Percentiles rank a stretch among this genome's conserved stretches.
Conservation (phyloP, 106 monocot species). For the Agapanthus africanus region DNA sequence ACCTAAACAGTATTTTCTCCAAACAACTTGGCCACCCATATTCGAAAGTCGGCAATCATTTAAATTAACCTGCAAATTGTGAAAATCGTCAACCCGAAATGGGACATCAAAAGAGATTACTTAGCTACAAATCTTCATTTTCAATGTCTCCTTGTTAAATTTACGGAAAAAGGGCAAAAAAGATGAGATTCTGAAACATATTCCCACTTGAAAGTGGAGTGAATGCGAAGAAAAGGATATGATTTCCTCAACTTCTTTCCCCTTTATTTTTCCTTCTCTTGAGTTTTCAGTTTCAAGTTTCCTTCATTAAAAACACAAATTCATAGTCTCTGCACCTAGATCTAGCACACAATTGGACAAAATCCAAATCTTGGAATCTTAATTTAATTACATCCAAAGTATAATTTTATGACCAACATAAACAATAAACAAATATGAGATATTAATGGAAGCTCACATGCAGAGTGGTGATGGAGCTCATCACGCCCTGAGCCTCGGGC, state of each 20-base stretch:
- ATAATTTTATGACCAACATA: too few relatives aligned
- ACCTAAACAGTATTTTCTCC: background rate
- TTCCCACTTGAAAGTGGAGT: background rate
- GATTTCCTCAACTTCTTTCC: background rate
- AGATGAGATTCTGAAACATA: background rate
- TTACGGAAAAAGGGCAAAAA: background rate
- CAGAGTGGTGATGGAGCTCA: constrained; percentile 57
- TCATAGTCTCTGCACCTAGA: background rate
- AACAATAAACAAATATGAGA: background rate
- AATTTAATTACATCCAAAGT: too few relatives aligned
- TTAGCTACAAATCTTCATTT: background rate
- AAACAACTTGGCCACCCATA: background rate
- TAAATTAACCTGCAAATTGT: too few relatives aligned
- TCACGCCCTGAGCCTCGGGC: constrained; percentile 36
- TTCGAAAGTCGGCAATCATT: background rate
- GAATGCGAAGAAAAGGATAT: too few relatives aligned
- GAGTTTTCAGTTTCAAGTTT: too few relatives aligned
- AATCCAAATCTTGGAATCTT: too few relatives aligned
- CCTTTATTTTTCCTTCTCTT: background rate
- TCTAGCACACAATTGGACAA: background rate
- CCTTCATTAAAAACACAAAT: background rate
- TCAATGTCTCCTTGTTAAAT: background rate
- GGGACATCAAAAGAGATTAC: background rate
- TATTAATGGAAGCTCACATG: constrained; percentile 18
- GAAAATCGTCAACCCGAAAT: too few relatives aligned